Base-by-base conservation (phyloP, 495 filamentous ascomycete species). In the Trypethelium eluteriae region DNA sequence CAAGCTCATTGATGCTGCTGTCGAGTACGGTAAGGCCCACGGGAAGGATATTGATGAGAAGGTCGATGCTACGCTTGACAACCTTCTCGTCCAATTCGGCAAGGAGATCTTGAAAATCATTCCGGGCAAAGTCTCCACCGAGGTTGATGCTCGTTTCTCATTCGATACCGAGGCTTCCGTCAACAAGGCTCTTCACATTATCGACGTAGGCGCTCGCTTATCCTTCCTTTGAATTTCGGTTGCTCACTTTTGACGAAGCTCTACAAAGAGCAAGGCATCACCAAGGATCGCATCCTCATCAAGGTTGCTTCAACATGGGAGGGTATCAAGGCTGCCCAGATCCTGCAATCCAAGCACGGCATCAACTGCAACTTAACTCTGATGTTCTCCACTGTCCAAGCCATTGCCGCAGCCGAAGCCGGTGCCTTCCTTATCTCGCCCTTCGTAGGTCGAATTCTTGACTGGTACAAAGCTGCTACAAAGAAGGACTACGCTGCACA, bases 351-450 rank as follows among this genome's bases (percentile, higher is more conserved):
- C 69, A 83, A 98, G 84, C 87, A 99, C 81, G 85, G 85, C 72
- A 86, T 99, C 82, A 98, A 98, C 86, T 89, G 85, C 88, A 99
- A 99, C 85, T 82, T 99, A 74, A 99, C 94, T 63, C 92, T 99
- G 77, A 93, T 99, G 89, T 99, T 99, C 87, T 98, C 94, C 32
- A 81, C 88, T 67, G 85, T 88, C 67, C 94, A 99, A 85, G 94
- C 94, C 74, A 96, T 97, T 76, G 92, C 92, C 70, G 94, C 88
- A 71, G 94, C 94, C 63, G 94, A 98, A 83, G 94, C 95, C 69
- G 92, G 92, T 75, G 92, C 94, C 72, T 97, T 89, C 90, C 88
- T 99, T 74, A 98, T 99, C 83, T 98, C 95, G 39, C 94, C 94
- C 76, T 99, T 99, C 83, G 94, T 99, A 68, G 94, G 94, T 78